Evolutionary conservation across 75 land plant genomes (phyloP).

Genomic region (Chamaecyparis obtusa): DNA sequence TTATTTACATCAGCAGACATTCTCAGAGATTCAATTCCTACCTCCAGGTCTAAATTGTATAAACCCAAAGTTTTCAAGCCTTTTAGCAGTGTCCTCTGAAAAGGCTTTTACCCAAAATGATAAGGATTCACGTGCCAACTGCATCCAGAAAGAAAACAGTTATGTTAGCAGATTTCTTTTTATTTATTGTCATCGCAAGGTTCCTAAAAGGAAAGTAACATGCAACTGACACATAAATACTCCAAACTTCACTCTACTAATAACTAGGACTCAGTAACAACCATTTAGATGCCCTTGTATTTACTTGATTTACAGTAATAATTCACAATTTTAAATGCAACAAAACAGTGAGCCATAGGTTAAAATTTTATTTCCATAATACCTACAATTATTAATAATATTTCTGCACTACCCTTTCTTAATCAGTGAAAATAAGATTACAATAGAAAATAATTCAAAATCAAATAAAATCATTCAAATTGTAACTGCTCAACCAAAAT

Average conservation of each 20-base stretch:
- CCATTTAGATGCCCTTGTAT: not conserved
- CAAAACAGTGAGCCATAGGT: not conserved
- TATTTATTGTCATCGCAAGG: no score
- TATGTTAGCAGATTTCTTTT: not conserved
- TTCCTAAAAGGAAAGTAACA: not conserved
- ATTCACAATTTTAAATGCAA: not conserved
- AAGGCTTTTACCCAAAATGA: conserved; percentile 99
- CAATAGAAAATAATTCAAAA: not conserved
- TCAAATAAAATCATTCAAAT: not conserved
- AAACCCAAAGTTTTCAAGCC: conserved; percentile 96
- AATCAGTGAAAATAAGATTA: not conserved
- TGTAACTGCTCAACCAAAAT: not conserved
- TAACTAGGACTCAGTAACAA: not conserved
- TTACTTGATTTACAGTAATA: not conserved
- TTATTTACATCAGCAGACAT: not conserved
- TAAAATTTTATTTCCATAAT: not conserved
- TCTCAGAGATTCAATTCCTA: conserved; percentile 17
- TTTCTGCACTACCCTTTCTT: not conserved
- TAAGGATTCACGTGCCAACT: conserved; percentile 94
- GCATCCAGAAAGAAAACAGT: conserved; percentile 17
- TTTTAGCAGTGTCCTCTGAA: conserved; percentile 89
- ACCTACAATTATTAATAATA: not conserved
- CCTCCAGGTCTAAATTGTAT: conserved; percentile 97
- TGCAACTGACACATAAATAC: not conserved
- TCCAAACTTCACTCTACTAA: not conserved